Conservation (phyloP, 192 early-diverging fungal species). For the Rhizophagus clarus region DNA sequence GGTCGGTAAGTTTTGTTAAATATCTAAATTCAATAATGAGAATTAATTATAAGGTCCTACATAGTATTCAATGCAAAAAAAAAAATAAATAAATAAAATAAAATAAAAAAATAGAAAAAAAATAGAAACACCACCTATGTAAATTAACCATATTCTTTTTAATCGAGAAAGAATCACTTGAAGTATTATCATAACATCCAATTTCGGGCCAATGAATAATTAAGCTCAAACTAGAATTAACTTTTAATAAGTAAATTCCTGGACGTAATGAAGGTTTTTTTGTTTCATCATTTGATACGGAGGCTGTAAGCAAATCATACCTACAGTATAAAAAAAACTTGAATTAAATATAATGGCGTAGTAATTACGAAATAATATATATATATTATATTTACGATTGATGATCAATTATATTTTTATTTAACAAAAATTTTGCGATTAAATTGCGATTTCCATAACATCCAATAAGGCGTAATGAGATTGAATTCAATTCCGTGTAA, state of each 20-base stretch:
- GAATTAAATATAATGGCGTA: not conserved
- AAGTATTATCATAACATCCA: constrained; percentile 26
- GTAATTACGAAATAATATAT: no score
- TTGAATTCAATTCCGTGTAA: constrained; percentile 4
- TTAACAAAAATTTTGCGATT: constrained; percentile 25
- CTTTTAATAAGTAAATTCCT: not conserved
- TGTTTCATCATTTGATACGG: no score
- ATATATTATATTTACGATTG: constrained; percentile 4
- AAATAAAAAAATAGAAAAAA: no score
- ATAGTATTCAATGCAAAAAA: no score
- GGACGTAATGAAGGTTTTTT: not conserved
- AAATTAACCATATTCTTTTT: constrained; percentile 35
- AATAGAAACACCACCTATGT: no score
- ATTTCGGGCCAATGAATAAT: constrained; percentile 31
- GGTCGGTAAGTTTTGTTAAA: constrained; percentile 28
- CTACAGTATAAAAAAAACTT: not conserved
- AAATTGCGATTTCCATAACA: constrained; percentile 23
- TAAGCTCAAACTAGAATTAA: not conserved
- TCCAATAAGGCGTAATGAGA: constrained; percentile 10
- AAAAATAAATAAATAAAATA: no score
- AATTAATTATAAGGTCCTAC: no score
- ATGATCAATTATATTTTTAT: not conserved
- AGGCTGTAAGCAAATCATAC: not conserved
- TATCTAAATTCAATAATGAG: not conserved
- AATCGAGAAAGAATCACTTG: not conserved